Conservation (phyloP, 1,284 basidiomycete species). For the Pseudozyma hubeiensis region DNA sequence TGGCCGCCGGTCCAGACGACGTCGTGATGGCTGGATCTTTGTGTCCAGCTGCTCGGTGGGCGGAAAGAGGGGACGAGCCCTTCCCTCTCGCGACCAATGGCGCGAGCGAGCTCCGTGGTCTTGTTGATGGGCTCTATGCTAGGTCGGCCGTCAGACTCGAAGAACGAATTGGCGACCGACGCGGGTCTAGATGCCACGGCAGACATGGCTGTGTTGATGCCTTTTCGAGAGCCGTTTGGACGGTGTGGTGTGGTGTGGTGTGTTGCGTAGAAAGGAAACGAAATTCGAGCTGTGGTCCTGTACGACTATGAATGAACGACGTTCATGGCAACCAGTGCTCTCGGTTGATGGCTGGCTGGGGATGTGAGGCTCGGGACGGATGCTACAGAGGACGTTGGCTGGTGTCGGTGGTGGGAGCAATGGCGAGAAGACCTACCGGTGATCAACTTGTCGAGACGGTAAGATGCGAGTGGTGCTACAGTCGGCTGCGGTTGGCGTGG, state of each 20-base stretch:
- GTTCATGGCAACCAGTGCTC: not conserved
- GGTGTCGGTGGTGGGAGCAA: too few species aligned
- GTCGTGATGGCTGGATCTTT: conserved; percentile 39
- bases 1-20: conserved; percentile 54
- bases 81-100: conserved; percentile 38
- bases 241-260: not conserved
- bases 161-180: conserved; percentile 42
- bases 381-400: too few species aligned
- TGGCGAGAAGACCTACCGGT: too few species aligned
- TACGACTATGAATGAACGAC: not conserved
- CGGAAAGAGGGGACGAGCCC: conserved; percentile 34
- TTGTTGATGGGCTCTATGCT: conserved; percentile 43
- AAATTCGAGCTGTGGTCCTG: not conserved
- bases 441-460: too few species aligned
- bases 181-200: conserved; percentile 29
- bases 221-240: not conserved
- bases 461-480: too few species aligned
- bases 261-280: not conserved
- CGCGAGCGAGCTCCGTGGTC: conserved; percentile 40
- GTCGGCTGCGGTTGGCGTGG: too few species aligned
- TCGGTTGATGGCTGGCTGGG: too few species aligned
- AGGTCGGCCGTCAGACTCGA: conserved; percentile 37
- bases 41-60: conserved; percentile 47
- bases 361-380: too few species aligned
- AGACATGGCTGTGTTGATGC: conserved; percentile 17